A percentile compares a stretch with the other conserved stretches of the same genome.
phyloP scores from a whole-genome alignment of 1,284 basidiomycete species.

The Trametes hirsuta region DNA sequence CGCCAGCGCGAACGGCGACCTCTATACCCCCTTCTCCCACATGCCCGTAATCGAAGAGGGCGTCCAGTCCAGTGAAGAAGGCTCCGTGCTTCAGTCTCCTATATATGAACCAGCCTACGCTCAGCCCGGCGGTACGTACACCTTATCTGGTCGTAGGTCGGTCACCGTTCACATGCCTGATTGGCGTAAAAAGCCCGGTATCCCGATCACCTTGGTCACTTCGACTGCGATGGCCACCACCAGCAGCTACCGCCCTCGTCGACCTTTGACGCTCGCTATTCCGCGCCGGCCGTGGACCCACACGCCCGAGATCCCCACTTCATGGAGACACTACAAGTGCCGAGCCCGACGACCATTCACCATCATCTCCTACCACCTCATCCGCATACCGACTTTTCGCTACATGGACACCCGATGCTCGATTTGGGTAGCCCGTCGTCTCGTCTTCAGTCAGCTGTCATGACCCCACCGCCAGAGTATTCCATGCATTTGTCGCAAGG shows the following conservation, averaged over 20 bases:
- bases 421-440: slow-evolving; percentile 29
- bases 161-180: slow-evolving; percentile 39
- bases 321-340: slow-evolving; percentile 35
- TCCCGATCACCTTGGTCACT: slow-evolving; percentile 41
- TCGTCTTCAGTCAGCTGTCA: slow-evolving; percentile 29
- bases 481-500: slow-evolving; percentile 35
- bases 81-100: slow-evolving; percentile 72
- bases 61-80: slow-evolving; percentile 69
- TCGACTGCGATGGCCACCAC: slow-evolving; percentile 27
- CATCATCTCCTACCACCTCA: slow-evolving; percentile 29
- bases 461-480: slow-evolving; percentile 33
- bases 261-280: slow-evolving; percentile 34
- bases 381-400: slow-evolving; percentile 25
- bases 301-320: slow-evolving; percentile 36
- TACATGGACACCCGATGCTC: slow-evolving; percentile 34
- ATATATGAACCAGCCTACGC: slow-evolving; percentile 53
- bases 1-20: slow-evolving; percentile 52
- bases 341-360: slow-evolving; percentile 32
- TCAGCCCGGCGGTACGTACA: slow-evolving; percentile 42
- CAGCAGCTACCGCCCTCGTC: slow-evolving; percentile 27
- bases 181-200: slow-evolving; percentile 65
- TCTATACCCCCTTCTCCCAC: slow-evolving; percentile 57
- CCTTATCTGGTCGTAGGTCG: slow-evolving; percentile 25
- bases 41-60: slow-evolving; percentile 60
- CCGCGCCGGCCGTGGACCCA: slow-evolving; percentile 26